Evolutionary conservation across 2,329 filamentous ascomycete genomes (phyloP), one percentile per base, ranked within the genome.

Genomic region (Fusarium nanum): DNA sequence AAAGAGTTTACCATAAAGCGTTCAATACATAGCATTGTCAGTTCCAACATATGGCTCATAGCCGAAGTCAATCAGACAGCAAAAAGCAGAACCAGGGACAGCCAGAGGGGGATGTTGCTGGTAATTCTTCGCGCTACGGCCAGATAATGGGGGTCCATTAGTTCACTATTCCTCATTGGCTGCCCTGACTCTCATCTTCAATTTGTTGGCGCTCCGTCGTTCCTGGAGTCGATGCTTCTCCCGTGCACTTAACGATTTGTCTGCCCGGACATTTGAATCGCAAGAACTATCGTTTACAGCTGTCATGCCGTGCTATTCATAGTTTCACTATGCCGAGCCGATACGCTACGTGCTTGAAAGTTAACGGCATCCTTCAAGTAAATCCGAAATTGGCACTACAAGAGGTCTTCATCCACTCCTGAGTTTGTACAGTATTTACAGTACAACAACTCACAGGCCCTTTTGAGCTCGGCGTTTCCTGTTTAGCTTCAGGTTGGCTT

Each of bases 401-500:
- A 46, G 44, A 52, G 18, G 30, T 40, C 22, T 40, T 52, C 23
- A 13, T 25, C 16, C 20, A 27, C 18, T 40, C 23, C 37, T 41
- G 32, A 27, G 23, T 41, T 41, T 34, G 48, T 52, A 41, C 34
- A 27, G 48, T 37, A 52, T 34, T 22, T 52, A 41, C 34, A 27
- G 48, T 37, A 52, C 48, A 37, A 25, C 2, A 40, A 27, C 32
- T 41, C 48, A 14, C 18, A 71, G 27, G 40, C 47, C 58, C 54
- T 68, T 22, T 52, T 34, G 32, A 47, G 47, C 40, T 68, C 63
- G 44, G 57, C 27, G 60, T 60, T 65, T 64, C 55, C 56, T 65
- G 52, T 61, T 68, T 69, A 37, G 64, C 55, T 69, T 48, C 48
- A 52, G 48, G 20, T 52, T 70, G 56, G 56, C 37, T 70, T 47